Evolutionary conservation across 2,329 filamentous ascomycete genomes (phyloP), one percentile per base, ranked within the genome.

Genomic region (Aschersonia sp.): DNA sequence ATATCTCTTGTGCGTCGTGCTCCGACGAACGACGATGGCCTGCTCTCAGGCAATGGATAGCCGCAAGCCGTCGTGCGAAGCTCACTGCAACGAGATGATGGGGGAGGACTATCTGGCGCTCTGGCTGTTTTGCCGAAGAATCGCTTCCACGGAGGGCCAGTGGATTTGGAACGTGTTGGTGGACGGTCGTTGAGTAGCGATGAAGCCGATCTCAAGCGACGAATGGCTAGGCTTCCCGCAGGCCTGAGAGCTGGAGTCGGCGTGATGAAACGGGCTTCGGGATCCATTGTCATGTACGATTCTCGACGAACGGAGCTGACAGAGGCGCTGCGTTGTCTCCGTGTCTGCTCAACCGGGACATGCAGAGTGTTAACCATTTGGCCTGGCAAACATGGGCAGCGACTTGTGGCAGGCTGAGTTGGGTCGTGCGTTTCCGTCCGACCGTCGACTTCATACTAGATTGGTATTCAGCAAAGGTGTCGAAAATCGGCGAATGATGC

Each of bases 371-470:
- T 96, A 60, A 96, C 78, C 2, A 76, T 76, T 63, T 96, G 90
- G 11, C 90, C 90, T 4, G 90, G 90, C 30, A 96, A 74, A 53
- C 90, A 80, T 37, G 90, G 88, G 59, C 90, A 97, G 42, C 76
- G 67, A 2, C 79, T 88, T 2, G 89, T 95, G 9, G 76, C 81
- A 14, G 85, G 83, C 56, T 84, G 72, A 2, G 77, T 67, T 31
- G 81, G 70, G 60, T 95, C 87, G 61, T 87, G 79, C 46, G 77
- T 79, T 64, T 96, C 89, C 35, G 79, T 71, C 44, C 83, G 79
- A 55, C 83, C 81, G 63, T 96, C 81, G 42, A 96, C 64, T 60
- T 89, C 80, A 65, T 95, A 96, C 85, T 94, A 30, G n/a, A 35
- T 12, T 40, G 29, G 46, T 42, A 42, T 4, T 32, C 30, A 44